Evolutionary conservation across 768 basidiomycete genomes (phyloP).

Genomic region (Auriculariales sp.): DNA sequence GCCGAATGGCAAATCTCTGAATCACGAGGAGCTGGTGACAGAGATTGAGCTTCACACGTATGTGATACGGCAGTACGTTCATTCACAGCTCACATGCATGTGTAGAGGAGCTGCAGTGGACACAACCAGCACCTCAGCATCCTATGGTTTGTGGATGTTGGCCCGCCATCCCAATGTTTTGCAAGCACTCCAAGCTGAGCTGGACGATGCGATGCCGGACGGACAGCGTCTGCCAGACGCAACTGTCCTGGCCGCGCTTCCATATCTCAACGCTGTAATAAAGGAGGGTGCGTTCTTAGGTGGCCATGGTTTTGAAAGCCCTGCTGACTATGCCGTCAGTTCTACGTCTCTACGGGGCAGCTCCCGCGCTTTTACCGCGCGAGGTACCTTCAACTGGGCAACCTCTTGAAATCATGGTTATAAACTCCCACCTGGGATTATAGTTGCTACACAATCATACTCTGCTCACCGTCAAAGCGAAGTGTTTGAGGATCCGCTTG

Average conservation of each 20-base stretch:
- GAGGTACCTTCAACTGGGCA: conserved; percentile 53
- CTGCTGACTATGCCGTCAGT: conserved; percentile 22
- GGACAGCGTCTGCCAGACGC: conserved; percentile 45
- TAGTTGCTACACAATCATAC: conserved; percentile 73
- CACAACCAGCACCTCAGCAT: conserved; percentile 57
- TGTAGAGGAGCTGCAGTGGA: conserved; percentile 63
- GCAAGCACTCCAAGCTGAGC: conserved; percentile 53
- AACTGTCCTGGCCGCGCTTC: conserved; percentile 34
- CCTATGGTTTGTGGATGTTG: conserved; percentile 70
- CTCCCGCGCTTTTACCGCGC: conserved; percentile 62
- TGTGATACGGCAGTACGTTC: too few species aligned
- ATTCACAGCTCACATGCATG: too few species aligned
- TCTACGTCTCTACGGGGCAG: conserved; percentile 58
- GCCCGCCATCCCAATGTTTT: conserved; percentile 55
- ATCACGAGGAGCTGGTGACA: conserved; percentile 62
- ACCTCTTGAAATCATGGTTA: conserved; percentile 67
- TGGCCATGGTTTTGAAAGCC: background rate
- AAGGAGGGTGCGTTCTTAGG: conserved; percentile 37
- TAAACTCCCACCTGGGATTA: conserved; percentile 62
- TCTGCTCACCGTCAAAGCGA: conserved; percentile 63
- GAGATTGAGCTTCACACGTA: conserved; percentile 75
- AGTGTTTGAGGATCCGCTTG: conserved; percentile 61
- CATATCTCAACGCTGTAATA: conserved; percentile 32
- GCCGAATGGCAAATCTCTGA: conserved; percentile 26
- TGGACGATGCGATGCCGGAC: conserved; percentile 24